Conservation (phyloP, 345 rosid genomes). For the Erucastrum elatum region DNA sequence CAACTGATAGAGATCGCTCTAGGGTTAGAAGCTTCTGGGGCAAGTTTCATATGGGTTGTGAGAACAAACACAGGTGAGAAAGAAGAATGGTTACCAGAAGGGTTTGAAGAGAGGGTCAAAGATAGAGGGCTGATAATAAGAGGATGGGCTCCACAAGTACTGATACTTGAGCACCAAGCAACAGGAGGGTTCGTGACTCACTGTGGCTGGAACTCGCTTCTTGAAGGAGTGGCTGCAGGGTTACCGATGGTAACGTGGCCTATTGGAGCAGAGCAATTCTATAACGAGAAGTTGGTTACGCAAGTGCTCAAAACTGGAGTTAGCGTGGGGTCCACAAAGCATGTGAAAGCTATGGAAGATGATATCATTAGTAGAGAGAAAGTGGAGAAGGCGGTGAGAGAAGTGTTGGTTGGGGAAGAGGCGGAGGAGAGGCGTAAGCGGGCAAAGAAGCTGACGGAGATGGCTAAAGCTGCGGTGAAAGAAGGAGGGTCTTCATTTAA, state of each 20-base stretch:
- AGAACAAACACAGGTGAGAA: slow-evolving; percentile 25
- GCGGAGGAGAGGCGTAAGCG: slow-evolving; percentile 41
- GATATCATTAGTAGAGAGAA: slow-evolving; percentile 32
- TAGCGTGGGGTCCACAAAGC: slow-evolving; percentile 42
- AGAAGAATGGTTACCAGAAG: slow-evolving; percentile 43
- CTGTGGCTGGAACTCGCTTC: slow-evolving; percentile 57
- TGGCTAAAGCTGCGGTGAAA: slow-evolving; percentile 44
- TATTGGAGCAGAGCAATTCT: slow-evolving; percentile 46
- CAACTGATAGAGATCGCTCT: slow-evolving; percentile 32
- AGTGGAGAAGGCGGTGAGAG: slow-evolving; percentile 34
- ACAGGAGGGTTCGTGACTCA: slow-evolving; percentile 51
- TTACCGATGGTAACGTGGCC: slow-evolving; percentile 60
- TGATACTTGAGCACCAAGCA: slow-evolving; percentile 51
- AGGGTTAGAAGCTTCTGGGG: slow-evolving; percentile 29
- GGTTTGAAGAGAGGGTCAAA: slow-evolving; percentile 40
- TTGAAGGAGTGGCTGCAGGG: slow-evolving; percentile 48
- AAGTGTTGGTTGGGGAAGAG: slow-evolving; percentile 44
- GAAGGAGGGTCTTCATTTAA: slow-evolving; percentile 54
- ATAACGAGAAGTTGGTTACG: slow-evolving; percentile 44
- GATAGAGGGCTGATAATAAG: slow-evolving; percentile 42
- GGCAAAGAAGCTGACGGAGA: slow-evolving; percentile 29
- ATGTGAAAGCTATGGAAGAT: slow-evolving; percentile 17
- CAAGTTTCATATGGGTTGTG: slow-evolving; percentile 33
- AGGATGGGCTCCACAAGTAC: slow-evolving; percentile 56
- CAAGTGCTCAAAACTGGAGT: slow-evolving; percentile 47